phyloP scores from a whole-genome alignment of 2,329 filamentous ascomycete genomes.

The Gremmenia infestans region DNA sequence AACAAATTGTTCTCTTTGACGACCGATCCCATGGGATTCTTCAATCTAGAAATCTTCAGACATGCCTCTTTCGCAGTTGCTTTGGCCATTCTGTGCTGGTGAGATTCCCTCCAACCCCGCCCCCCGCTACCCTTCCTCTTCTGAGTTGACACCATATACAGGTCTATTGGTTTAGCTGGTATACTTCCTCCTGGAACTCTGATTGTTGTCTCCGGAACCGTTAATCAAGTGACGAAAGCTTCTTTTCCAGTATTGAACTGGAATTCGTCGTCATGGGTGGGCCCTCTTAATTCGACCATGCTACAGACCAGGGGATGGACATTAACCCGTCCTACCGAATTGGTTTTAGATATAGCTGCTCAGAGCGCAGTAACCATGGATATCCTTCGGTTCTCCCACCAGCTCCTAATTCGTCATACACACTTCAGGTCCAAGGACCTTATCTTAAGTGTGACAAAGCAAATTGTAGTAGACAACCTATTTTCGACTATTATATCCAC shows the following conservation, averaged over 20 bases:
- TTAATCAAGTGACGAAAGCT: neutral
- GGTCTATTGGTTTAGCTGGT: neutral
- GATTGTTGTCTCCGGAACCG: neutral
- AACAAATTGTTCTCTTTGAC: constrained; percentile 3
- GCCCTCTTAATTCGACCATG: too few species aligned
- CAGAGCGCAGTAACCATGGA: neutral
- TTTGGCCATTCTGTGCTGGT: constrained; percentile 1
- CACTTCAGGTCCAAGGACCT: neutral
- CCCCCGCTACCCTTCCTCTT: neutral
- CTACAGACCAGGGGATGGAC: too few species aligned
- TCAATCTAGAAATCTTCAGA: neutral
- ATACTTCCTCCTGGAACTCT: neutral
- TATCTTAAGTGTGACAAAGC: neutral
- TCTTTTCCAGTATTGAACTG: neutral
- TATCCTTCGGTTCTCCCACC: neutral
- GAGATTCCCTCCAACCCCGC: neutral
- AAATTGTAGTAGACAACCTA: neutral
- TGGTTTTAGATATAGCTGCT: neutral
- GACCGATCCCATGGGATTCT: constrained; percentile 1
- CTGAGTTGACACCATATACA: neutral
- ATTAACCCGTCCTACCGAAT: neutral
- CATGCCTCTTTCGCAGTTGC: neutral
- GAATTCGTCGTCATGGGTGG: too few species aligned
- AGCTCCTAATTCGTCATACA: neutral
- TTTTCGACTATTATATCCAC: constrained; percentile 3